phyloP scores from a whole-genome alignment of 441 rosid species.

The Gossypium davidsonii region DNA sequence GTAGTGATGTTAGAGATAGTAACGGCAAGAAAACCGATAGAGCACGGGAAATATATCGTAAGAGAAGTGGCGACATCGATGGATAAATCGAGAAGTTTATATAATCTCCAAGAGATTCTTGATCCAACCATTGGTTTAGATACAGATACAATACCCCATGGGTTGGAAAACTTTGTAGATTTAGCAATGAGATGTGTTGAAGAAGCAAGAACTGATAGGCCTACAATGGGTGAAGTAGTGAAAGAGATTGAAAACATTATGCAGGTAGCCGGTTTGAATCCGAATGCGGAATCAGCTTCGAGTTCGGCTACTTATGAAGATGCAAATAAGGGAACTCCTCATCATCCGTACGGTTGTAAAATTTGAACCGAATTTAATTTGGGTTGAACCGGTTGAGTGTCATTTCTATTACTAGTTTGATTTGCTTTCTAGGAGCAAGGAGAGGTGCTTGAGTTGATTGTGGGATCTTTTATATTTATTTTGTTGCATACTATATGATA shows the following conservation, averaged over 20 bases:
- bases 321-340: slow-evolving; percentile 20
- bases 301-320: slow-evolving; percentile 43
- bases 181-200: slow-evolving; percentile 64
- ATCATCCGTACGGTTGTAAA: slow-evolving; percentile 33
- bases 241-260: slow-evolving; percentile 71
- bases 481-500: background rate
- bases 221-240: slow-evolving; percentile 67
- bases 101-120: slow-evolving; percentile 50
- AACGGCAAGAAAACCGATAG: slow-evolving; percentile 55
- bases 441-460: background rate
- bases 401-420: background rate
- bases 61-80: slow-evolving; percentile 49
- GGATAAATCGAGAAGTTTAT: slow-evolving; percentile 48
- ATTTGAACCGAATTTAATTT: background rate
- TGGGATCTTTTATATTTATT: background rate
- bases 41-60: slow-evolving; percentile 62
- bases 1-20: slow-evolving; percentile 65
- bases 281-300: slow-evolving; percentile 51
- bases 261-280: slow-evolving; percentile 57
- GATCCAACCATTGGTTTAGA: slow-evolving; percentile 39
- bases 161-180: slow-evolving; percentile 56
- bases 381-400: background rate
- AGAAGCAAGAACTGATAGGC: slow-evolving; percentile 54
- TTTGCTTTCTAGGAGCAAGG: background rate
- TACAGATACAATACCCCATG: slow-evolving; percentile 30